These are phyloP conservation scores for Termitomyces sp. DNA, from an alignment of 768 basidiomycete species.

Conservation along the genomic window DNA sequence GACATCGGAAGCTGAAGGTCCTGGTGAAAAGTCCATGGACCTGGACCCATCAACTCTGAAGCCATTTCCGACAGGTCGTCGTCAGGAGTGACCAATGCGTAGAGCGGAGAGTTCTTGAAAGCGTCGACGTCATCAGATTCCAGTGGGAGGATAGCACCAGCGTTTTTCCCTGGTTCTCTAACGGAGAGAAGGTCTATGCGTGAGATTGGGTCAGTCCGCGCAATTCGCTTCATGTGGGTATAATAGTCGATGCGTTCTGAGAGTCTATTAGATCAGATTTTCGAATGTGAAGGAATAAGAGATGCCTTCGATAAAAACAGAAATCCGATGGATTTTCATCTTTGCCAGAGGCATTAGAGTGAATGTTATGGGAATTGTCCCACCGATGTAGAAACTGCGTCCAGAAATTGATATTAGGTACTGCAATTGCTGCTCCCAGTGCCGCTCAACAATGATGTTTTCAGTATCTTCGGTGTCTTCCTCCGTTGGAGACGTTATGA, in stretches of 20 bases:
- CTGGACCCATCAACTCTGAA: constrained; percentile 66
- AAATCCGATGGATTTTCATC: constrained; percentile 73
- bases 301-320: constrained; percentile 79
- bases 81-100: constrained; percentile 42
- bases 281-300: not conserved
- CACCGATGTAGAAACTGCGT: constrained; percentile 80
- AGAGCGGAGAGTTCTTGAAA: constrained; percentile 64
- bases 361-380: constrained; percentile 73
- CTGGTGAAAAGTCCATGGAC: constrained; percentile 83
- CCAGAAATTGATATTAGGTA: constrained; percentile 76
- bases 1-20: constrained; percentile 66
- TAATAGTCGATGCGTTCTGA: constrained; percentile 83
- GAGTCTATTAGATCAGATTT: not conserved
- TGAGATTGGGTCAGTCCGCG: constrained; percentile 63
- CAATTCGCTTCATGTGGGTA: constrained; percentile 61
- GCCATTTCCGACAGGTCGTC: constrained; percentile 54
- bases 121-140: constrained; percentile 64
- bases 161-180: constrained; percentile 50
- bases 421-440: constrained; percentile 88
- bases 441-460: constrained; percentile 78
- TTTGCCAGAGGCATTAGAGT: constrained; percentile 83
- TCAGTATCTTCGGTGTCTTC: constrained; percentile 83
- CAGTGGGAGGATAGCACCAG: constrained; percentile 72
- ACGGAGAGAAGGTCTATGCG: constrained; percentile 63
- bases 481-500: constrained; percentile 74